Base-by-base conservation (phyloP, 139 green algal species). In the Raphidocelis subcapitata region DNA sequence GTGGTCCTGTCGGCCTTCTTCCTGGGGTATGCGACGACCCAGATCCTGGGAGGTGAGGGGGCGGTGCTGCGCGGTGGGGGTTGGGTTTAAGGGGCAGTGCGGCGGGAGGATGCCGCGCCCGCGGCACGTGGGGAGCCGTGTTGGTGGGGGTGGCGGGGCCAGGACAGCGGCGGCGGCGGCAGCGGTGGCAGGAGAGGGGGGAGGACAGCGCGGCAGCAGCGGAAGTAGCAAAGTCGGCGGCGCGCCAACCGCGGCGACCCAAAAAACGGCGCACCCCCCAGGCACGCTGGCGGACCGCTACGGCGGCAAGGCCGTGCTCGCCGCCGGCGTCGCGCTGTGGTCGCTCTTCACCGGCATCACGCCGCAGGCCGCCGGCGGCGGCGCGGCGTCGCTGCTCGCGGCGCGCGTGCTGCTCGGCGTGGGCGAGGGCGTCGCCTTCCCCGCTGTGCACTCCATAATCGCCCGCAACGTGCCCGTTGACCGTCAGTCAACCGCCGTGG, bases 1-100 rank as follows among this genome's bases (percentile, higher is more conserved):
- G 21, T 91, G 4, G 67, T 95, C 12, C 84, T 93, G 35, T 93
- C 86, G 24, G 77, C 83, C n/a, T 95, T 94, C 68, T 92, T 94
- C 67, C 60, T 65, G 32, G 90, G 90, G 23, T 94, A 95, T 67
- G 85, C 89, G 18, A 55, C 72, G 35, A 95, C 88, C 2, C 88
- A 93, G 73, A 51, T 91, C 29, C 60, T 85, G 8, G 79, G 79
- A 67, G 74, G 79, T 70, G 41, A 24, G 4, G 8, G 24, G 21
- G 24, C 8, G 8, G 26, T 12, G 41, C 41, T 49, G 41, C 41
- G 8, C 12, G 41, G 8, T 49, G 8, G 41, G 8, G 41, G 12
- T n/a, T n/a, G n/a, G n/a, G n/a, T n/a, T n/a, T n/a, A n/a, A n/a
- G n/a, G n/a, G n/a, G n/a, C n/a, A n/a, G n/a, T n/a, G n/a, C n/a